phyloP scores from a whole-genome alignment of 768 basidiomycete genomes.

The Boletus rufocinnamomeus region DNA sequence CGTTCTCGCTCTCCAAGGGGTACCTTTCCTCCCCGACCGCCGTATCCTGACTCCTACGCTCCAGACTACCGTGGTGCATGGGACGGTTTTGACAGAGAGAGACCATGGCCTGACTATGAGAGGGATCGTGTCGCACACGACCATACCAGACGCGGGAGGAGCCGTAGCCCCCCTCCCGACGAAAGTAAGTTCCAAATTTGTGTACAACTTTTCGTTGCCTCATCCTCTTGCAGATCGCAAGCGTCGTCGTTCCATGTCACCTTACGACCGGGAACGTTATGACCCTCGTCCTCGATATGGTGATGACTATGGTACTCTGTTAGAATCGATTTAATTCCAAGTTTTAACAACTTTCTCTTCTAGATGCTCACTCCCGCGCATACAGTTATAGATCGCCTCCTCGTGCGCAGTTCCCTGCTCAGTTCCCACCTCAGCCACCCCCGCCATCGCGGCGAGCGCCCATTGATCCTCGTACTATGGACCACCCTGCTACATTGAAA shows the following conservation, averaged over 20 bases:
- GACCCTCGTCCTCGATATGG: conserved; percentile 81
- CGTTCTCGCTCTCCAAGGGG: conserved; percentile 76
- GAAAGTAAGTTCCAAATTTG: conserved; percentile 49
- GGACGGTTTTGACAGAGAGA: conserved; percentile 73
- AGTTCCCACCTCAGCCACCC: conserved; percentile 43
- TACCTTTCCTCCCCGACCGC: conserved; percentile 52
- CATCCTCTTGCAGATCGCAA: conserved; percentile 55
- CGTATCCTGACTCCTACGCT: conserved; percentile 60
- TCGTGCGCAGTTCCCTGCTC: conserved; percentile 49
- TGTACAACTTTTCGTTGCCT: conserved; percentile 3
- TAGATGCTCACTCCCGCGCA: conserved; percentile 65
- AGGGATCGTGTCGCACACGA: conserved; percentile 71
- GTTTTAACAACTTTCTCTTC: conserved; percentile 14
- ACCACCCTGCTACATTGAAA: conserved; percentile 79
- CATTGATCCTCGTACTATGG: conserved; percentile 78
- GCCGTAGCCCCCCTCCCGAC: conserved; percentile 72
- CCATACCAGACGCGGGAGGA: conserved; percentile 68
- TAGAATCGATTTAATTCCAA: neutral
- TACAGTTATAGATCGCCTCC: conserved; percentile 68
- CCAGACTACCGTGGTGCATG: conserved; percentile 63
- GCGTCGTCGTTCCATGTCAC: conserved; percentile 70
- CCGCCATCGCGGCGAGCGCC: conserved; percentile 62
- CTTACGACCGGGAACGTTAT: conserved; percentile 81
- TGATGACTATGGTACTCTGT: conserved; percentile 74
- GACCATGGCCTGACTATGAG: conserved; percentile 64